Conservation (phyloP, 2,329 filamentous ascomycete species). For the Fusarium subtropicale region DNA sequence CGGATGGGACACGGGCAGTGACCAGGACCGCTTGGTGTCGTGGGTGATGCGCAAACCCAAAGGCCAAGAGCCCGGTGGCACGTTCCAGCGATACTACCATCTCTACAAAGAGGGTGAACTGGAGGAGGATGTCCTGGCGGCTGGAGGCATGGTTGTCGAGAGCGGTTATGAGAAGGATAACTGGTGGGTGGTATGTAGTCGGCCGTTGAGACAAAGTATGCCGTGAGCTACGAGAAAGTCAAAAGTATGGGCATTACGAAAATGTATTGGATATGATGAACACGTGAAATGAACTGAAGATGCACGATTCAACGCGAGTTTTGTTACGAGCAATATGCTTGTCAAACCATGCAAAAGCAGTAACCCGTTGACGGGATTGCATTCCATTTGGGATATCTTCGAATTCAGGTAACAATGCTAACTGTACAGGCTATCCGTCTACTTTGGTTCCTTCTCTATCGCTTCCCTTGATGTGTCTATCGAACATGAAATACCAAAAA, state of each 20-base stretch:
- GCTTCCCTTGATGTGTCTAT: conserved; percentile 27
- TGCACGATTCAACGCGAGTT: conserved; percentile 16
- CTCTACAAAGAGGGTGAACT: conserved; percentile 89
- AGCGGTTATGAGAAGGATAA: conserved; percentile 97
- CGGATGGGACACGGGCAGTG: conserved; percentile 85
- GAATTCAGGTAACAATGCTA: conserved; percentile 30
- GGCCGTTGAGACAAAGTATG: conserved; percentile 37
- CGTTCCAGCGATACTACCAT: conserved; percentile 93
- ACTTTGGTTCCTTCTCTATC: conserved; percentile 35
- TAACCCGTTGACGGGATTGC: conserved; percentile 7
- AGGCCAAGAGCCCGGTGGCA: conserved; percentile 58
- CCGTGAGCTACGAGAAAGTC: conserved; percentile 14
- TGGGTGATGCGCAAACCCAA: conserved; percentile 76
- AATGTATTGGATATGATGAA: conserved; percentile 2
- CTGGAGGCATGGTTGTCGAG: conserved; percentile 80
- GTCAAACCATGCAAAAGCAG: conserved; percentile 20
- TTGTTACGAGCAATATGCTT: conserved; percentile 6
- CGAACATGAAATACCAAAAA: conserved; percentile 14
- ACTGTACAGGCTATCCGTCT: conserved; percentile 38
- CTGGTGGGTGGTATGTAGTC: conserved; percentile 85
- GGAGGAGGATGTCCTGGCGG: conserved; percentile 79
- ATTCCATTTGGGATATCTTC: conserved; percentile 18
- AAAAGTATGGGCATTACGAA: conserved; percentile 24
- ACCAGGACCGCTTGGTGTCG: conserved; percentile 94
- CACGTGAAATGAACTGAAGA: conserved; percentile 13